Conservation (phyloP, 2,329 filamentous ascomycete genomes). For the Pseudogymnoascus sp. region DNA sequence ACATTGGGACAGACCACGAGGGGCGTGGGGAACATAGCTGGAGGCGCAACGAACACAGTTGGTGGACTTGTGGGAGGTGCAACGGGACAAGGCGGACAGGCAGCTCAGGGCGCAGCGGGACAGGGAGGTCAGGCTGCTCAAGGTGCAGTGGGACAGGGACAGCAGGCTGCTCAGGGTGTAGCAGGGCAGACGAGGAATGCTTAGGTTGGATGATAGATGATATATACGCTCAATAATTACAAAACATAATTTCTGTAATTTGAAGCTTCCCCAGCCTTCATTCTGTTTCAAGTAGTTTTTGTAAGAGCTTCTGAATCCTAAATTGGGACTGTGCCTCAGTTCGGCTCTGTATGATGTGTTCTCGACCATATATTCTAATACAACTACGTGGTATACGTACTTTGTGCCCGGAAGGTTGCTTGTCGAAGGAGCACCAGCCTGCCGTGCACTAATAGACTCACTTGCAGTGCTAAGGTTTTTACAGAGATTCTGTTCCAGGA, state of each 20-base stretch:
- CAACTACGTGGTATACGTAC: too few relatives aligned
- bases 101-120: neutral
- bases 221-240: neutral
- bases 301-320: too few relatives aligned
- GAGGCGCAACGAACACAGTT: conserved; percentile 17
- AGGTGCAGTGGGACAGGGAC: neutral
- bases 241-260: neutral
- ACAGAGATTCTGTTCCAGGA: too few relatives aligned
- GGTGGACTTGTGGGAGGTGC: conserved; percentile 18
- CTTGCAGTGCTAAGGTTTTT: too few relatives aligned
- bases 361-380: too few relatives aligned
- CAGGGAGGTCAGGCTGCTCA: neutral
- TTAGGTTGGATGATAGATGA: neutral
- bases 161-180: neutral
- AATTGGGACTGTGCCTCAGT: too few relatives aligned
- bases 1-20: conserved; percentile 24
- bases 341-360: too few relatives aligned
- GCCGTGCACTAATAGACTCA: too few relatives aligned
- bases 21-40: conserved; percentile 18
- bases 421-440: too few relatives aligned
- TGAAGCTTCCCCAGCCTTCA: neutral
- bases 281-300: neutral
- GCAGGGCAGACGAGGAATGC: neutral
- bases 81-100: conserved; percentile 12
- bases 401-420: too few relatives aligned